Evolutionary conservation across 805 yeast genomes (phyloP), one percentile per base, ranked within the genome.

Genomic region (Yamadazyma takamatsuzukensis): DNA sequence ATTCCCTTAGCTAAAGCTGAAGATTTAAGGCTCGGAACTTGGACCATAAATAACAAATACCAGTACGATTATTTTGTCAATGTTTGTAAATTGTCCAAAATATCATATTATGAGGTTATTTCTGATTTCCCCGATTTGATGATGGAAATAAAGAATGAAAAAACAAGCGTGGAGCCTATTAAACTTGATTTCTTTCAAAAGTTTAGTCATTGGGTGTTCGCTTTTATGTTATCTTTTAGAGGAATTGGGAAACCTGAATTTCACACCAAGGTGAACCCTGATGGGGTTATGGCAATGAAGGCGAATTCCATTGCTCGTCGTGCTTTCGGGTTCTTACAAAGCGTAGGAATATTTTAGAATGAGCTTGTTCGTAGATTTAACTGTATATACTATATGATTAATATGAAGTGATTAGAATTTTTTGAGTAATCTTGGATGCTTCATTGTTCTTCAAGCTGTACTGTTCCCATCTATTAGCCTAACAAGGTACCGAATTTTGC

Each of bases 31-130:
- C 45, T 66, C 23, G 62, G 47, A 34, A 48, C 61, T 13, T 66
- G 71, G 72, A 66, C 72, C 7, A 44, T 66, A 28, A 66, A 66
- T 40, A 58, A 39, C 24, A 33, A 29, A n/a, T 37, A 37, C n/a
- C 71, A 66, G 37, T 58, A 47, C 28, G 56, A 60, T 19, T 63
- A 63, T 44, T 51, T 64, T 28, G 32, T 30, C 14, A 44, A 40
- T 12, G 32, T 64, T 12, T 59, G 66, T 22, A 35, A 34, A 27
- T 24, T 32, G 4, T 53, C 56, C 12, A 29, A 39, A 3, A 27
- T 66, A 7, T 25, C 33, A 2, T 64, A 61, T 27, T 64, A 51
- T 36, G 72, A 69, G 1, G 41, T 66, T 8, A 54, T 66, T 23
- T 36, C 57, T 5, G 72, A 66, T 35, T 37, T 36, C 18, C 71